phyloP scores from a whole-genome alignment of 2,329 filamentous ascomycete species.

The Pseudogymnoascus sp. region DNA sequence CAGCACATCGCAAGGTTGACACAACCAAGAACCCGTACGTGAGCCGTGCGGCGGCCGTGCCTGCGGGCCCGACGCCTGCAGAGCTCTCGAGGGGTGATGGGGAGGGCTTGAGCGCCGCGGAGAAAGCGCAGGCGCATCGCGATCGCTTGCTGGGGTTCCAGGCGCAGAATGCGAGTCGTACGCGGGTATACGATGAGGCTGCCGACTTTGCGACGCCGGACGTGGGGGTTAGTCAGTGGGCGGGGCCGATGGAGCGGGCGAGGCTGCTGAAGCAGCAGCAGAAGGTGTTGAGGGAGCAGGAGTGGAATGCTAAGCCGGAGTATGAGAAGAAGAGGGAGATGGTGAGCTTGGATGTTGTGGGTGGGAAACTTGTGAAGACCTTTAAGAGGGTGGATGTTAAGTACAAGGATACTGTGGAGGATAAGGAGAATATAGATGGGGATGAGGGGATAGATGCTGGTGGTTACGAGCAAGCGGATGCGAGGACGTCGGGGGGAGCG shows the following conservation, averaged over 20 bases:
- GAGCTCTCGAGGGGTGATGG: constrained; percentile 14
- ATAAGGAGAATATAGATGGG: constrained; percentile 13
- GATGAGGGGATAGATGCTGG: constrained; percentile 14
- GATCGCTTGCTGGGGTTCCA: constrained; percentile 61
- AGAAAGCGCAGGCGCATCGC: constrained; percentile 53
- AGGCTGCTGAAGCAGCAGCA: constrained; percentile 62
- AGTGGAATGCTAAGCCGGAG: constrained; percentile 59
- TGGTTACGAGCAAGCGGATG: constrained; percentile 7
- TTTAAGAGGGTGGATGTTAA: constrained; percentile 14
- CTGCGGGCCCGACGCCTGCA: neutral
- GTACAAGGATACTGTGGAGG: neutral
- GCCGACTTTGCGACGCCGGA: constrained; percentile 55
- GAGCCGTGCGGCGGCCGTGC: neutral
- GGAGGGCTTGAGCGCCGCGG: constrained; percentile 17
- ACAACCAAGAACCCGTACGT: constrained; percentile 28
- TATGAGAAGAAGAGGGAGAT: constrained; percentile 64
- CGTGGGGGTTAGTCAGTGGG: constrained; percentile 55
- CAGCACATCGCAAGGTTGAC: constrained; percentile 56
- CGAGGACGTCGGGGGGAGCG: constrained; percentile 19
- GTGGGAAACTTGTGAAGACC: constrained; percentile 44
- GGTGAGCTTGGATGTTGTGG: constrained; percentile 59
- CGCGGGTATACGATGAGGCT: constrained; percentile 62
- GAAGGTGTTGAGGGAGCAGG: constrained; percentile 56
- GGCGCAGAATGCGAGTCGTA: constrained; percentile 59
- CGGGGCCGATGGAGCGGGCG: constrained; percentile 57